These are phyloP conservation scores for Nicotiana attenuata DNA, from an alignment of 257 asterid species.

Conservation along the genomic window DNA sequence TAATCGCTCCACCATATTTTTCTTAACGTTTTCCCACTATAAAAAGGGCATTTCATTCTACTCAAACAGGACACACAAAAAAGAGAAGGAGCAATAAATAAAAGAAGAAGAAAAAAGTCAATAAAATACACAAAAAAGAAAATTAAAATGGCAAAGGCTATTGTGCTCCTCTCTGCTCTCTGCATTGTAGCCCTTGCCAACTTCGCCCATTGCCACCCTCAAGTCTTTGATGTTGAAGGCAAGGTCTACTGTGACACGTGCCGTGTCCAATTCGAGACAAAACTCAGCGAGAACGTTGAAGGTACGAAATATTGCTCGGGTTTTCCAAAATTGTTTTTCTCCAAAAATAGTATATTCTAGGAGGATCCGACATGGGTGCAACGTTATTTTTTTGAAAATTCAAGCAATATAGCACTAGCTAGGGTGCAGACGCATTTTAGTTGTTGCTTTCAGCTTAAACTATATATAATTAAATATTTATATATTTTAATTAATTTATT, in stretches of 20 bases:
- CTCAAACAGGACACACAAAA: background rate
- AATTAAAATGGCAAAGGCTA: slow-evolving; percentile 14
- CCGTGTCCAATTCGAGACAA: slow-evolving; percentile 12
- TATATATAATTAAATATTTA: background rate
- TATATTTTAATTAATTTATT: too few relatives aligned
- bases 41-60: background rate
- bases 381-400: too few relatives aligned
- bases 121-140: background rate
- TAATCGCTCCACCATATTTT: background rate
- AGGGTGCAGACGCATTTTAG: too few relatives aligned
- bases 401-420: too few relatives aligned
- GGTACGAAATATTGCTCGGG: background rate
- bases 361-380: too few relatives aligned
- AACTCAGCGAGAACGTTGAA: background rate
- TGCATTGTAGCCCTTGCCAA: slow-evolving; percentile 12
- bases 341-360: too few relatives aligned
- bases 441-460: background rate
- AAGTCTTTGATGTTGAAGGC: slow-evolving; percentile 11
- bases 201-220: slow-evolving; percentile 3
- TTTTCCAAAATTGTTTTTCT: too few relatives aligned
- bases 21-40: background rate
- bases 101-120: background rate
- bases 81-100: slow-evolving; percentile 7
- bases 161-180: slow-evolving; percentile 13
- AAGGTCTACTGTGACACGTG: slow-evolving; percentile 15